A percentile compares a stretch with the other conserved stretches of the same genome.
Conservation (phyloP, 768 basidiomycete species). For the Amylocystis lapponica region DNA sequence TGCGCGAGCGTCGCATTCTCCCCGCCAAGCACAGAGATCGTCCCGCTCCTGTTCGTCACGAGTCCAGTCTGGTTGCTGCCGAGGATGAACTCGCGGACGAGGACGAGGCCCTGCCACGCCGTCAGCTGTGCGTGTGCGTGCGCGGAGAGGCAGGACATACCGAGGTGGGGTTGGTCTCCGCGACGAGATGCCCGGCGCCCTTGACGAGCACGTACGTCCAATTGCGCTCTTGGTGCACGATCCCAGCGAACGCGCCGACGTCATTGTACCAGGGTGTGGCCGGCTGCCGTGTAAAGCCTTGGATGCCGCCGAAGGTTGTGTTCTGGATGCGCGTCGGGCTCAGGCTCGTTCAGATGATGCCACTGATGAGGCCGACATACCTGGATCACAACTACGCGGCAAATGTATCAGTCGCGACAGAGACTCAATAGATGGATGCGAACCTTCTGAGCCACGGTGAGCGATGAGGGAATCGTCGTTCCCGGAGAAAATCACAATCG, state of each 20-base stretch:
- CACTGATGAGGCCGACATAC: conserved; percentile 20
- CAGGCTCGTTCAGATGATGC: neutral
- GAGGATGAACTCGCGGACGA: conserved; percentile 63
- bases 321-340: conserved; percentile 55
- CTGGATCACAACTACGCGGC: conserved; percentile 39
- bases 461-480: conserved; percentile 66
- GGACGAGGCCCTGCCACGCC: conserved; percentile 45
- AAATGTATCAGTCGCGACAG: neutral
- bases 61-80: conserved; percentile 57
- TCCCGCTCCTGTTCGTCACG: conserved; percentile 30
- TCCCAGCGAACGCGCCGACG: conserved; percentile 52
- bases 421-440: conserved; percentile 5
- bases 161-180: conserved; percentile 41
- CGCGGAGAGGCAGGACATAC: conserved; percentile 23
- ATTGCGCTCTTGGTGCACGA: conserved; percentile 69
- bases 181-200: conserved; percentile 37
- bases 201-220: conserved; percentile 39
- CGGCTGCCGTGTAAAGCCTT: conserved; percentile 65
- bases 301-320: conserved; percentile 73
- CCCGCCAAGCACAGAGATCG: conserved; percentile 40
- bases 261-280: conserved; percentile 66
- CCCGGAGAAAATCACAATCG: conserved; percentile 57
- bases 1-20: conserved; percentile 40
- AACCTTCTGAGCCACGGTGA: conserved; percentile 60
- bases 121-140: neutral